Evolutionary conservation across 306 rosid species (phyloP).

Genomic region (Inga laurina): DNA sequence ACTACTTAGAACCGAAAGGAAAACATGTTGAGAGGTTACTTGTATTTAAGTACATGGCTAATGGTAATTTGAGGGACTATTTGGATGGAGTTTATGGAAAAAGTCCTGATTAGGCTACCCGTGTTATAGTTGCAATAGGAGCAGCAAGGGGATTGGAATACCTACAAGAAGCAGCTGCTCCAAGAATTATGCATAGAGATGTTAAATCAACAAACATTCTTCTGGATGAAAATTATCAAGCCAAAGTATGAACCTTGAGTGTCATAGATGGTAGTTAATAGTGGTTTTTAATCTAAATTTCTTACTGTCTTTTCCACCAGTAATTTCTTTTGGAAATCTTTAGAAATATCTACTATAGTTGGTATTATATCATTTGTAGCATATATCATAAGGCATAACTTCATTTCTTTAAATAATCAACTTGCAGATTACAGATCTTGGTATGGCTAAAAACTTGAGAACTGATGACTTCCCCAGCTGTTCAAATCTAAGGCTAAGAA

Average conservation of each 20-base stretch:
- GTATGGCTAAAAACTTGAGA: too few relatives aligned
- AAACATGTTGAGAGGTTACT: constrained; percentile 76
- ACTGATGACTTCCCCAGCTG: constrained; percentile 69
- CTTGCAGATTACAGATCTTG: constrained; percentile 92
- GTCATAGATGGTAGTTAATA: constrained; percentile 17
- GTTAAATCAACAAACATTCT: constrained; percentile 99
- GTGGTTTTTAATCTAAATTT: neutral
- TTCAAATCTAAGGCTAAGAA: constrained; percentile 75
- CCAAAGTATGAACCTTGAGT: constrained; percentile 62
- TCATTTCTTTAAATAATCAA: neutral
- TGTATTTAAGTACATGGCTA: constrained; percentile 79
- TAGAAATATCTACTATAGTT: neutral
- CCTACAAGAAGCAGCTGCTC: too few relatives aligned
- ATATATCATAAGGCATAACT: neutral
- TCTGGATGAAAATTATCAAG: constrained; percentile 81
- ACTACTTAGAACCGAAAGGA: constrained; percentile 80
- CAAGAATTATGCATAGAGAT: too few relatives aligned
- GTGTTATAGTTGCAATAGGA: constrained; percentile 91
- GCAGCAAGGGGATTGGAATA: constrained; percentile 97
- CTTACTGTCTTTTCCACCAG: neutral
- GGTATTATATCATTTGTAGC: neutral
- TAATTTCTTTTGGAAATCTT: neutral
- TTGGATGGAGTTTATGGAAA: constrained; percentile 67
- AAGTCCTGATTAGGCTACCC: constrained; percentile 68
- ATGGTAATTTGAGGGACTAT: constrained; percentile 90